Percentiles rank a stretch among this genome's conserved stretches.
Conservation (phyloP, 2,329 filamentous ascomycete species). For the Parascedosporium putredinis region DNA sequence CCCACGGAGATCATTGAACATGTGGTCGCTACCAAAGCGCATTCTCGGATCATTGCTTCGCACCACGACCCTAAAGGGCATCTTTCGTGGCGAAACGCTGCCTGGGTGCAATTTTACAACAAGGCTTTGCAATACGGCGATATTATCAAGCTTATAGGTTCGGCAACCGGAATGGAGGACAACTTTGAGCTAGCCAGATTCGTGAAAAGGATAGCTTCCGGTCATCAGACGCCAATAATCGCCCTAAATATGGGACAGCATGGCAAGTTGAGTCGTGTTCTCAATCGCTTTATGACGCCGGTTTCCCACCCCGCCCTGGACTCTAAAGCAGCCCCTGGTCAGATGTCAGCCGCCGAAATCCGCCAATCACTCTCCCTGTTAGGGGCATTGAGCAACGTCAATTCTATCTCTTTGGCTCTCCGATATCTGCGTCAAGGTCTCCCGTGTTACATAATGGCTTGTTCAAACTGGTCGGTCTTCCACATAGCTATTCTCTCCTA, state of each 20-base stretch:
- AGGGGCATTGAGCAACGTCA: slow-evolving; percentile 66
- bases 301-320: slow-evolving; percentile 85
- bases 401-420: slow-evolving; percentile 83
- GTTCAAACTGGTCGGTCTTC: slow-evolving; percentile 66
- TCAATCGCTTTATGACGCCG: slow-evolving; percentile 89
- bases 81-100: slow-evolving; percentile 84
- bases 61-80: slow-evolving; percentile 78
- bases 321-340: slow-evolving; percentile 86
- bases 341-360: slow-evolving; percentile 84
- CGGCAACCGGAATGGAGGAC: slow-evolving; percentile 66
- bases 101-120: slow-evolving; percentile 87
- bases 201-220: slow-evolving; percentile 61
- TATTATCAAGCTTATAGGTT: slow-evolving; percentile 86
- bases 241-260: slow-evolving; percentile 88
- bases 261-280: slow-evolving; percentile 80
- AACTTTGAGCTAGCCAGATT: slow-evolving; percentile 80
- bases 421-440: slow-evolving; percentile 72
- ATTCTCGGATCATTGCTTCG: slow-evolving; percentile 81
- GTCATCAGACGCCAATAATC: slow-evolving; percentile 76
- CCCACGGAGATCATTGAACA: slow-evolving; percentile 63
- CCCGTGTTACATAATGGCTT: slow-evolving; percentile 84
- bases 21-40: slow-evolving; percentile 55
- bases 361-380: slow-evolving; percentile 66
- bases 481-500: slow-evolving; percentile 66
- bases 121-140: slow-evolving; percentile 82